Evolutionary conservation across 306 rosid genomes (phyloP), one percentile per base, ranked within the genome.

Genomic region (Myrica gale): DNA sequence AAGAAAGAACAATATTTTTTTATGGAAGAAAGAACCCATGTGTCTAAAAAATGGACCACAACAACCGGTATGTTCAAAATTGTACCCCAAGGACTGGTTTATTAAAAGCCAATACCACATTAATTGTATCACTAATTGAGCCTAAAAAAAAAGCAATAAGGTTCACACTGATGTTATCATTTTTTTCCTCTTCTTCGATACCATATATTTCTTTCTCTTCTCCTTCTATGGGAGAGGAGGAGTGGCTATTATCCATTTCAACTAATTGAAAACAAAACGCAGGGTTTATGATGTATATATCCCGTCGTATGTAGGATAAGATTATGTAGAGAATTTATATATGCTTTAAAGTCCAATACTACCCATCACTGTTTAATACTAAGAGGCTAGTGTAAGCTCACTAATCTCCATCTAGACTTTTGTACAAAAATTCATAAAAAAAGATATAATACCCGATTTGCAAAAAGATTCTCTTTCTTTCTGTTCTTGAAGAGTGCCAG

Each of bases 401-500:
- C 41, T 5, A 65, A 65, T 65, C 47, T 42, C 32, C 50, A 13
- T 54, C 43, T 68, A 52, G 17, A 68, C 41, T 46, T 23, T 15
- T 11, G 26, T 69, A 44, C 55, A 68, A 15, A 52, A 63, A 51
- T 17, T 39, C 0, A 63, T 78, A 73, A 41, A 5, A 61, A 50
- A 70, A 10, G 68, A 72, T 65, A 43, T 57, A 55, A 6, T 92
- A 95, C 99, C 88, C 96, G 96, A 76, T 86, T 90, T 52, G 98
- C 88, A 58, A 95, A 95, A 50, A 95, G 92, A 80, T 90, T 95
- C 13, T 92, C 97, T 74, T 68, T 86, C 82, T 86, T 81, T 72
- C 79, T 90, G 42, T 87, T 87, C 77, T 92, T 81, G 85, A 95
- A 88, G 74, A 95, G 90, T 68, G 99, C 99, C 87, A 95, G 73